phyloP scores from a whole-genome alignment of 2,329 filamentous ascomycete species.

The Alternaria viburni region DNA sequence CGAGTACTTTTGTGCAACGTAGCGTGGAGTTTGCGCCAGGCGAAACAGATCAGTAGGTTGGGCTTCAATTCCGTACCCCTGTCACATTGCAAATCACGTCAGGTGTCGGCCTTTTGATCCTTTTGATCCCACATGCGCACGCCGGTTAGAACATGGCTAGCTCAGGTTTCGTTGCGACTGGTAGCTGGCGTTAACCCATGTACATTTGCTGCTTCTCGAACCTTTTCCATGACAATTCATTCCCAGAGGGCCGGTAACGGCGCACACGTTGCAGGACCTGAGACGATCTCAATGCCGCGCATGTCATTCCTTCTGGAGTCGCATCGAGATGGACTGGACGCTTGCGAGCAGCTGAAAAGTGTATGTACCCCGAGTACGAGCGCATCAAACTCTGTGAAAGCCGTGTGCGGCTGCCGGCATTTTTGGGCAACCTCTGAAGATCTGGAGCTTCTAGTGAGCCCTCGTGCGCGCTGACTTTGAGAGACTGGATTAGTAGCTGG shows the following conservation, averaged over 20 bases:
- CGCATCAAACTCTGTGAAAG: not conserved
- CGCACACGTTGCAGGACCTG: not conserved
- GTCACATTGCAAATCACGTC: not conserved
- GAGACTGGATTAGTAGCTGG: not conserved
- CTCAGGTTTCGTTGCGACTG: constrained; percentile 11
- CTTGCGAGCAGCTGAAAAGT: not conserved
- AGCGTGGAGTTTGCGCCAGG: not conserved
- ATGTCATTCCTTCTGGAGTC: not conserved
- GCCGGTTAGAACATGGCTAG: constrained; percentile 1
- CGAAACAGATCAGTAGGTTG: not conserved
- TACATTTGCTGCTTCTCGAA: constrained; percentile 8
- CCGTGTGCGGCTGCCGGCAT: not conserved
- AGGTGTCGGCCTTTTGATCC: not conserved
- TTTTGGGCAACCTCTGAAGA: not conserved
- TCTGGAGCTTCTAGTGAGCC: not conserved
- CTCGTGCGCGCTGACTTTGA: constrained; percentile 1
- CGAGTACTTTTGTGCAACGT: not conserved
- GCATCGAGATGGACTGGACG: not conserved
- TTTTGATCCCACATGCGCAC: constrained; percentile 1
- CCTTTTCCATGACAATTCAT: constrained; percentile 4
- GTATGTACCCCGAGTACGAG: not conserved
- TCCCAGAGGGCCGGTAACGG: constrained; percentile 1
- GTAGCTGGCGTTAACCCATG: constrained; percentile 10
- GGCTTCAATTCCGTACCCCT: constrained; percentile 1
- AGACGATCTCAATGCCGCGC: constrained; percentile 2